phyloP scores from a whole-genome alignment of 148 eudicot species.

The Rhododendron molle region DNA sequence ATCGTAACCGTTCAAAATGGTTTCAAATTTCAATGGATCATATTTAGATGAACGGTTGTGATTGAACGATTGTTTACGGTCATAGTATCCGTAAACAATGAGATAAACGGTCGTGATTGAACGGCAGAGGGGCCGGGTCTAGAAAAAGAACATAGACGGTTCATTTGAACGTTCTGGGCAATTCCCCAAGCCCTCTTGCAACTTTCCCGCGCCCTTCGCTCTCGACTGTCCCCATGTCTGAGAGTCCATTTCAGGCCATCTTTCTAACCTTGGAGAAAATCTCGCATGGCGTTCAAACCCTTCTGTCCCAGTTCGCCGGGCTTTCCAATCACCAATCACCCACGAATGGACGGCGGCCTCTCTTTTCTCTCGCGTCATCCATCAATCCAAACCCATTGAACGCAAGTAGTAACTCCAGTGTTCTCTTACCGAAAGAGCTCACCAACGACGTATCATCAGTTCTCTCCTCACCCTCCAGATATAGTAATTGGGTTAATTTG shows the following conservation, averaged over 20 bases:
- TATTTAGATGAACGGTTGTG: too few species aligned
- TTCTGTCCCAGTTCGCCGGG: slow-evolving; percentile 36
- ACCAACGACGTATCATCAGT: slow-evolving; percentile 18
- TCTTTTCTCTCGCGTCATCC: slow-evolving; percentile 25
- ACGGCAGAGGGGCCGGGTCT: too few species aligned
- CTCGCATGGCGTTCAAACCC: slow-evolving; percentile 47
- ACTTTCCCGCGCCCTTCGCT: background rate
- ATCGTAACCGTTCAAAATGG: background rate
- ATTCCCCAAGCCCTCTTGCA: background rate
- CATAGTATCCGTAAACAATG: too few species aligned
- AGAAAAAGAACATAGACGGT: too few species aligned
- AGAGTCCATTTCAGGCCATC: slow-evolving; percentile 50
- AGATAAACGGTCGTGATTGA: too few species aligned
- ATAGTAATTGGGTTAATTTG: background rate
- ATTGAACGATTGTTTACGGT: too few species aligned
- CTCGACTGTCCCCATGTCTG: slow-evolving; percentile 35
- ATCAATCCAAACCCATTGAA: slow-evolving; percentile 12
- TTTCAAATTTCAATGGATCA: too few species aligned
- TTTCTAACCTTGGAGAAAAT: slow-evolving; percentile 40
- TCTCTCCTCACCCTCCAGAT: background rate
- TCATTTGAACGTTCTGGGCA: background rate
- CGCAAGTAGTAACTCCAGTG: slow-evolving; percentile 2
- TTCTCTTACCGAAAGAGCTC: slow-evolving; percentile 16
- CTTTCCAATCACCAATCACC: slow-evolving; percentile 17
- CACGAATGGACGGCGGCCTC: slow-evolving; percentile 15